Conservation (phyloP, 805 yeast species). For the Nakazawaea pomicola region DNA sequence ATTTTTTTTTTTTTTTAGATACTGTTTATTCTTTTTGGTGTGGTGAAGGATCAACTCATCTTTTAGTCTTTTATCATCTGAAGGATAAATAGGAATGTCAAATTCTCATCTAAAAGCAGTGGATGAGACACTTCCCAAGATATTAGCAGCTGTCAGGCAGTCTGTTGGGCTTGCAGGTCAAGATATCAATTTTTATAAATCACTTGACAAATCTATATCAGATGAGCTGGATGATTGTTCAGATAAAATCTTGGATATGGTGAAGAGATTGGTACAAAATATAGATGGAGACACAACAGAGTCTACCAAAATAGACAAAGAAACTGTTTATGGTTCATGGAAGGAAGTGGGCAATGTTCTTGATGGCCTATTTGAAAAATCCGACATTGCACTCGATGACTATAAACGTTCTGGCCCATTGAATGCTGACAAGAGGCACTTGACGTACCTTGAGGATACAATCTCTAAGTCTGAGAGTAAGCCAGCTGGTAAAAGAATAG, state of each 20-base stretch:
- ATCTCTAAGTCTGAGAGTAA: conserved; percentile 14
- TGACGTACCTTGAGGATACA: conserved; percentile 50
- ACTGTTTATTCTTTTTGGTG: too few species aligned
- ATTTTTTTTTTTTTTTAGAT: too few species aligned
- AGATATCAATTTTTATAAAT: conserved; percentile 72
- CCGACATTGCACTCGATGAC: conserved; percentile 64
- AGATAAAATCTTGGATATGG: conserved; percentile 35
- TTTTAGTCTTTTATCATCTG: neutral
- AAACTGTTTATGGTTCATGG: conserved; percentile 51
- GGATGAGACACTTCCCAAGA: conserved; percentile 35
- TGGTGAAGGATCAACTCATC: too few species aligned
- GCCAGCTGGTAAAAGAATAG: conserved; percentile 26
- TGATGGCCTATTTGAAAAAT: conserved; percentile 70
- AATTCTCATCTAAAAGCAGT: conserved; percentile 10
- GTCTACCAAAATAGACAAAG: conserved; percentile 34
- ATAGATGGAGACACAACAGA: conserved; percentile 25
- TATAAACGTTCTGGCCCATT: conserved; percentile 18
- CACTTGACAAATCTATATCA: conserved; percentile 48
- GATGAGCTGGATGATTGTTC: conserved; percentile 35
- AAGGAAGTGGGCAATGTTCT: conserved; percentile 52
- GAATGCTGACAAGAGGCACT: conserved; percentile 18
- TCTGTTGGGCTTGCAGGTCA: conserved; percentile 69
- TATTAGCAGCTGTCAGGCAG: conserved; percentile 57
- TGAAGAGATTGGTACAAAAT: conserved; percentile 39
- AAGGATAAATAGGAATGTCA: neutral